Evolutionary conservation across 1,139 yeast genomes (phyloP), one percentile per base, ranked within the genome.

Genomic region (Hansenula lynferdii): DNA sequence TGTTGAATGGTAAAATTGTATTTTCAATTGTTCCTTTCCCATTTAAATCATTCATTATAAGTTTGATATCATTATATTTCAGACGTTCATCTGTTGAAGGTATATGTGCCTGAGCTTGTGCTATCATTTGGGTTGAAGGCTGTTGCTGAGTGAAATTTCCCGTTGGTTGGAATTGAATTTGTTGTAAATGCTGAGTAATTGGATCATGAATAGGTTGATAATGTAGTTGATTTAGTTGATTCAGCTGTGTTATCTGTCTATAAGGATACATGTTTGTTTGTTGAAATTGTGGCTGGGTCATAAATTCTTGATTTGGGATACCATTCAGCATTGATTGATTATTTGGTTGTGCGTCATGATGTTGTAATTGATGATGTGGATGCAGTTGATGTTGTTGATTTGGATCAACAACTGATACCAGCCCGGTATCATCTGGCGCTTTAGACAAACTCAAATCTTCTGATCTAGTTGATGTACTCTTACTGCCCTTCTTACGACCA

Each of bases 401-500:
- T n/a, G n/a, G n/a, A n/a, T n/a, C 27, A 23, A 8, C n/a, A 22
- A 12, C 25, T 9, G 15, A 14, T 12, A 31, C 5, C 2, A 31
- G 16, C 4, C 15, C 20, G 16, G 34, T n/a, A 15, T 24, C 34
- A 25, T 24, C 30, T 3, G 33, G 16, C 5, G 10, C 9, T 31
- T 19, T 31, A 8, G 19, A n/a, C n/a, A n/a, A 17, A 12, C 19
- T 30, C 5, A 18, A 3, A 30, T 24, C 31, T 30, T 24, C 30
- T 11, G n/a, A n/a, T n/a, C n/a, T 4, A 16, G 17, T 26, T 12
- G 20, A 18, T 16, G 18, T 25, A 26, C 33, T 16, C 20, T 22
- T 34, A n/a, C 27, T 25, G 12, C 36, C 34, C 24, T 45, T 50
- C 39, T 50, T 51, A 26, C 57, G 35, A 4, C 57, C 57, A 19